Percentiles rank a stretch among this genome's conserved stretches.
These are phyloP conservation scores for Urtica urens DNA, from an alignment of 306 rosid genomes.

Conservation along the genomic window DNA sequence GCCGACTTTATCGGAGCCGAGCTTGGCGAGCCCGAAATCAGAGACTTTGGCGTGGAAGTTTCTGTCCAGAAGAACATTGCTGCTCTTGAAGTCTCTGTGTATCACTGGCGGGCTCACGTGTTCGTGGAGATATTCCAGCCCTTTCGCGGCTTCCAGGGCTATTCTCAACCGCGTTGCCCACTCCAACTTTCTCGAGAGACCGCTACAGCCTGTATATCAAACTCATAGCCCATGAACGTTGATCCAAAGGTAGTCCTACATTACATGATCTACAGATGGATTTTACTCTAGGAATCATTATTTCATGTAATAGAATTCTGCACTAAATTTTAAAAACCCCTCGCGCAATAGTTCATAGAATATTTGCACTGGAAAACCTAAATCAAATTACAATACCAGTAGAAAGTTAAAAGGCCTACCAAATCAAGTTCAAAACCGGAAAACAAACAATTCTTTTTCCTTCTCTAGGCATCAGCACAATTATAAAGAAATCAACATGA, in stretches of 20 bases:
- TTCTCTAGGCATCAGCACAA: too few species aligned
- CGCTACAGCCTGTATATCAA: slow-evolving; percentile 36
- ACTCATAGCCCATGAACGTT: slow-evolving; percentile 1
- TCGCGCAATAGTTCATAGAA: too few species aligned
- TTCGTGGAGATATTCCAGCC: slow-evolving; percentile 91
- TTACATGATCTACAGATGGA: too few species aligned
- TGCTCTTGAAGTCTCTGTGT: slow-evolving; percentile 94
- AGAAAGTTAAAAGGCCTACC: too few species aligned
- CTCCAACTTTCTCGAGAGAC: slow-evolving; percentile 40
- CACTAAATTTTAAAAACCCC: too few species aligned
- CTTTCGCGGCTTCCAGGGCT: slow-evolving; percentile 93
- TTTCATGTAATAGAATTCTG: too few species aligned
- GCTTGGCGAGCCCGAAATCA: slow-evolving; percentile 90
- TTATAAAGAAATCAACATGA: not conserved
- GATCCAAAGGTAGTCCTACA: too few species aligned
- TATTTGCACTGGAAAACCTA: too few species aligned
- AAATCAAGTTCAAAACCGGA: too few species aligned
- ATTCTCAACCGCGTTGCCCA: slow-evolving; percentile 85
- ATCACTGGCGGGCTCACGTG: slow-evolving; percentile 83
- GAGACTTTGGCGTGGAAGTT: slow-evolving; percentile 81
- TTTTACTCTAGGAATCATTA: too few species aligned
- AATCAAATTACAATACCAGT: too few species aligned
- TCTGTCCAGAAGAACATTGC: slow-evolving; percentile 82
- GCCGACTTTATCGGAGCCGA: slow-evolving; percentile 86
- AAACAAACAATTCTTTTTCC: too few species aligned